Evolutionary conservation across 2,329 filamentous ascomycete genomes (phyloP).

Genomic region (Beauveria asiatica): DNA sequence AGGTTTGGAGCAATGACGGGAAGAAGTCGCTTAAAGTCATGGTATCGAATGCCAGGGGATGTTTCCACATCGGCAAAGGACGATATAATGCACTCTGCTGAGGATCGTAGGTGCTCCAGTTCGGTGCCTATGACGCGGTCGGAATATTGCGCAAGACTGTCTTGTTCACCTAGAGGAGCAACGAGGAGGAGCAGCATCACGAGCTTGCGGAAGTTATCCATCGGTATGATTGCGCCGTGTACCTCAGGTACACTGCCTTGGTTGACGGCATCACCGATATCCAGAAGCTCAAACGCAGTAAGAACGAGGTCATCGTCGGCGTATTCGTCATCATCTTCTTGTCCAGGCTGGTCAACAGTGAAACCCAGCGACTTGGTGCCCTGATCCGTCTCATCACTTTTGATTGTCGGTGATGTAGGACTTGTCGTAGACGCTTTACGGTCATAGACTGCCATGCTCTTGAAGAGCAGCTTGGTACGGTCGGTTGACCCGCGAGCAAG

Average conservation of each 20-base stretch:
- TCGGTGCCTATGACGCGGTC: conserved; percentile 46
- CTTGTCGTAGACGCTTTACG: conserved; percentile 37
- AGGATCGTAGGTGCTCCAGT: conserved; percentile 48
- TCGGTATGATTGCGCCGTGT: conserved; percentile 60
- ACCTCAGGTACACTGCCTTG: conserved; percentile 41
- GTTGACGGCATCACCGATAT: conserved; percentile 53
- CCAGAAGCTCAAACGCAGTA: conserved; percentile 59
- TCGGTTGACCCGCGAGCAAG: conserved; percentile 49
- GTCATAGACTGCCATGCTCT: conserved; percentile 64
- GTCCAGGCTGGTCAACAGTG: conserved; percentile 34
- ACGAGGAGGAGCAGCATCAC: conserved; percentile 61
- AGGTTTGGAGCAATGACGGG: conserved; percentile 55
- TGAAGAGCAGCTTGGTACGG: conserved; percentile 58
- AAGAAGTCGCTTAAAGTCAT: conserved; percentile 52
- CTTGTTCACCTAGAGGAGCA: conserved; percentile 56
- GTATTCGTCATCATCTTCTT: conserved; percentile 32
- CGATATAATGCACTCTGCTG: conserved; percentile 56
- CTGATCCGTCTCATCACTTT: background rate
- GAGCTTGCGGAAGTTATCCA: conserved; percentile 63
- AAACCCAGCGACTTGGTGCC: conserved; percentile 28
- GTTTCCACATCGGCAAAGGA: conserved; percentile 59
- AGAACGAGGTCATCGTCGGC: conserved; percentile 56
- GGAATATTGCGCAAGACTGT: conserved; percentile 54
- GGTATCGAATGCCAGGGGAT: conserved; percentile 53
- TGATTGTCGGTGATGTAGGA: background rate